A percentile compares a stretch with the other conserved stretches of the same genome.
Conservation (phyloP, 306 rosid species). For the Potentilla sterilis region DNA sequence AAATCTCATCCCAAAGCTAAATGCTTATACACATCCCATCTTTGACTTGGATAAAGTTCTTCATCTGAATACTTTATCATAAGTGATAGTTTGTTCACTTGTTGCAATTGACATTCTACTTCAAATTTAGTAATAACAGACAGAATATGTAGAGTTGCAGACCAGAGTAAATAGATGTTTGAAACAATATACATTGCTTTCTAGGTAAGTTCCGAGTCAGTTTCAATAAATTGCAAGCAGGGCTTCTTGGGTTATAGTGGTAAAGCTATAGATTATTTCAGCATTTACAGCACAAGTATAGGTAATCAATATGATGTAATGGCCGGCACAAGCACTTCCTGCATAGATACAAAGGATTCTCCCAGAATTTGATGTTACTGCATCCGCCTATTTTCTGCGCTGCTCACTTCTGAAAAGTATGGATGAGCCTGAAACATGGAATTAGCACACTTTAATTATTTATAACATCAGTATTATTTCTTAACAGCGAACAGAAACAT, state of each 20-base stretch:
- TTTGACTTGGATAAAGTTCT: not conserved
- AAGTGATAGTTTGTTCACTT: not conserved
- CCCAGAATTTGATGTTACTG: constrained; percentile 12
- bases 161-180: not conserved
- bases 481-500: too few relatives aligned
- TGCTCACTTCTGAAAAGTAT: constrained; percentile 49
- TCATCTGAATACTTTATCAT: not conserved
- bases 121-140: not conserved
- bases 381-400: constrained; percentile 44
- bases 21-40: too few relatives aligned
- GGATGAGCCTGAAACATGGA: constrained; percentile 45
- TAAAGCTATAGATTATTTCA: not conserved
- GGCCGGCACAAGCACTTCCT: not conserved
- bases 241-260: not conserved
- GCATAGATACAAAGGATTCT: constrained; percentile 1
- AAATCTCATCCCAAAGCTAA: too few relatives aligned
- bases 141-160: not conserved
- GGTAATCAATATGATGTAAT: not conserved
- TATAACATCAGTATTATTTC: too few relatives aligned
- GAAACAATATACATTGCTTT: constrained; percentile 2
- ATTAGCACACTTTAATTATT: not conserved
- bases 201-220: not conserved
- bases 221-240: not conserved
- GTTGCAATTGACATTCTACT: not conserved
- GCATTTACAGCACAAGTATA: not conserved